These are phyloP conservation scores for Blastobotrys attinorum DNA, from an alignment of 805 yeast species.

Conservation along the genomic window DNA sequence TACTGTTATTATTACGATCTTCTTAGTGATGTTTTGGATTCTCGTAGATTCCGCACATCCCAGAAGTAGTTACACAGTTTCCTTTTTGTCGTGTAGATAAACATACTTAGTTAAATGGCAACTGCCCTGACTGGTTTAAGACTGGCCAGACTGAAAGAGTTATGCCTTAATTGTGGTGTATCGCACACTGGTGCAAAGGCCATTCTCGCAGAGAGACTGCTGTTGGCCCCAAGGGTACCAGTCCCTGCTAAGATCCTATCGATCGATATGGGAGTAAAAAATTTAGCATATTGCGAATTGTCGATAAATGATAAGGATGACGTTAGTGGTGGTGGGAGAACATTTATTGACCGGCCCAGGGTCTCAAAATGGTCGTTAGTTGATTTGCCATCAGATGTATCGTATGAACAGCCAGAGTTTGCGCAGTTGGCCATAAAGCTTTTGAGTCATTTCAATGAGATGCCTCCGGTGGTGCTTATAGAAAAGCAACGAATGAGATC, in stretches of 20 bases:
- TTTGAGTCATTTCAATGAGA: too few species aligned
- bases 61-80: too few species aligned
- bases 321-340: too few species aligned
- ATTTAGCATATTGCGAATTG: slow-evolving; percentile 25
- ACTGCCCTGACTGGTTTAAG: too few species aligned
- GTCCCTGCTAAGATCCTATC: slow-evolving; percentile 19
- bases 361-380: slow-evolving; percentile 12
- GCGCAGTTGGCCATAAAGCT: slow-evolving; percentile 20
- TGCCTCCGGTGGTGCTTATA: slow-evolving; percentile 39
- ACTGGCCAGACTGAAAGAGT: slow-evolving; percentile 12
- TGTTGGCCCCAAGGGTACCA: neutral
- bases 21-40: too few species aligned
- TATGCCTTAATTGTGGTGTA: slow-evolving; percentile 17
- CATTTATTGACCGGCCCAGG: neutral
- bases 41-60: too few species aligned
- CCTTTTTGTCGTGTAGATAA: too few species aligned
- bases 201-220: slow-evolving; percentile 8
- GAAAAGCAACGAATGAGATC: slow-evolving; percentile 54
- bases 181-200: slow-evolving; percentile 17
- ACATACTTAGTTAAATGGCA: too few species aligned
- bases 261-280: slow-evolving; percentile 28
- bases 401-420: slow-evolving; percentile 23
- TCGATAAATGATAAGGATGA: too few species aligned
- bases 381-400: slow-evolving; percentile 2
- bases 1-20: too few species aligned